Evolutionary conservation across 805 yeast genomes (phyloP), one percentile per base, ranked within the genome.

Genomic region (Hanseniaspora clermontiae): DNA sequence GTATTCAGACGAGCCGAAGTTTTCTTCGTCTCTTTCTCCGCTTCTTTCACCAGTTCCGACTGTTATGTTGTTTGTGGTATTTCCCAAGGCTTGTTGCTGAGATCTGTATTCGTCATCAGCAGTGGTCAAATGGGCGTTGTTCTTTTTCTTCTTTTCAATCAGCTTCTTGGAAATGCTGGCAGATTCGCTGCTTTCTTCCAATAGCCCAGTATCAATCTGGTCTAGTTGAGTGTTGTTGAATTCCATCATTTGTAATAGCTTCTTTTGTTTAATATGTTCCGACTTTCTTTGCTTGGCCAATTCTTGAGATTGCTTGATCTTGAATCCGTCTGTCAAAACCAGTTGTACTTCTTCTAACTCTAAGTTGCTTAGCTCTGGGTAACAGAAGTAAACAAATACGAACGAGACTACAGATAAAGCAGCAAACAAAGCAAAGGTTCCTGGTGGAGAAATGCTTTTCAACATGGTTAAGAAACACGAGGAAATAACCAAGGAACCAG

Each of bases 391-490:
- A 39, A 86, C 85, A 66, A 87, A 81, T 2, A 87, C 61, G 66
- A 83, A 78, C 1, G 97, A 81, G 1, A 87, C 62, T 12, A 79
- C 74, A 65, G 93, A 80, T 55, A 93, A 75, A 1, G 81, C 95
- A 1, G 95, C 96, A 68, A 89, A 91, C 61, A 91, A 79, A 0
- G 90, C 80, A 71, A 91, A 91, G 0, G 97, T 91, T 29, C 97
- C 97, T 0, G 96, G 81, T 45, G 97, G 97, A 1, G 97, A 87
- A 60, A 93, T 88, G 62, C 81, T 85, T 66, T 87, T 80, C 72
- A 93, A 77, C 97, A 91, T 89, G 32, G 97, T 91, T 69, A 93
- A 77, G 72, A 90, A 91, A 0, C 96, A 86, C 2, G 96, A 79
- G 1, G 97, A 87, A 66, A 93, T 87, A 43, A 87, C 84, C 63